Percentiles rank a stretch among this genome's conserved stretches.
Conservation (phyloP, 2,329 filamentous ascomycete genomes). For the Talaromyces sp. region DNA sequence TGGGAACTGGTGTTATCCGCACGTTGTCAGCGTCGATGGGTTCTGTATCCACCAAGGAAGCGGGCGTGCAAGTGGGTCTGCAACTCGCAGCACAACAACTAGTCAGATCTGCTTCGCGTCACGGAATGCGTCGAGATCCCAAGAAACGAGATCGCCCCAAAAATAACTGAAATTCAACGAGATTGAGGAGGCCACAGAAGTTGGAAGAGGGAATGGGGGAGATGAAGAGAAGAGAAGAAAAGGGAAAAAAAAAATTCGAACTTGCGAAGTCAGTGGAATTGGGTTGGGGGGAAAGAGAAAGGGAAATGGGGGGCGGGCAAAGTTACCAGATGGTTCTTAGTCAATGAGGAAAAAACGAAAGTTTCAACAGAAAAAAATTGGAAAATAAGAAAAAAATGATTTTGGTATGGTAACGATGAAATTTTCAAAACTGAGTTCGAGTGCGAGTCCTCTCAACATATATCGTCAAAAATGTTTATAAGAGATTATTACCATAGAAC, state of each 20-base stretch:
- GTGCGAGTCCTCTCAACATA: too few species aligned
- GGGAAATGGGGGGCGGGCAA: constrained; percentile 20
- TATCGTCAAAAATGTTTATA: too few species aligned
- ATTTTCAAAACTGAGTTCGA: too few species aligned
- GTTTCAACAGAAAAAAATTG: constrained; percentile 14
- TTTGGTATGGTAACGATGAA: background rate
- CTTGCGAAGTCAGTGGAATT: constrained; percentile 15
- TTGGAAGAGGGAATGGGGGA: constrained; percentile 10
- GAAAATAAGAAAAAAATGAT: constrained; percentile 17
- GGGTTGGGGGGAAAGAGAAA: constrained; percentile 17
- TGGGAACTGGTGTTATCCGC: constrained; percentile 45
- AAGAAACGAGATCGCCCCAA: constrained; percentile 1
- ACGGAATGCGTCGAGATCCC: constrained; percentile 18
- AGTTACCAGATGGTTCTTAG: constrained; percentile 21
- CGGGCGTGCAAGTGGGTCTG: constrained; percentile 44
- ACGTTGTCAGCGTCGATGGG: constrained; percentile 43
- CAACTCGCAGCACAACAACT: constrained; percentile 34
- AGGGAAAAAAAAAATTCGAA: constrained; percentile 14
- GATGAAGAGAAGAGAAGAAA: constrained; percentile 14
- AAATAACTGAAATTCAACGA: constrained; percentile 3
- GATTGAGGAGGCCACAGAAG: constrained; percentile 6
- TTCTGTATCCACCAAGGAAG: constrained; percentile 45
- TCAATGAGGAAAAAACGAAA: constrained; percentile 22
- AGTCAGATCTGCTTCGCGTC: constrained; percentile 42
- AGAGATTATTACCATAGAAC: too few species aligned